Conservation (phyloP, 164 flowering plant genomes). For the Platanus orientalis region DNA sequence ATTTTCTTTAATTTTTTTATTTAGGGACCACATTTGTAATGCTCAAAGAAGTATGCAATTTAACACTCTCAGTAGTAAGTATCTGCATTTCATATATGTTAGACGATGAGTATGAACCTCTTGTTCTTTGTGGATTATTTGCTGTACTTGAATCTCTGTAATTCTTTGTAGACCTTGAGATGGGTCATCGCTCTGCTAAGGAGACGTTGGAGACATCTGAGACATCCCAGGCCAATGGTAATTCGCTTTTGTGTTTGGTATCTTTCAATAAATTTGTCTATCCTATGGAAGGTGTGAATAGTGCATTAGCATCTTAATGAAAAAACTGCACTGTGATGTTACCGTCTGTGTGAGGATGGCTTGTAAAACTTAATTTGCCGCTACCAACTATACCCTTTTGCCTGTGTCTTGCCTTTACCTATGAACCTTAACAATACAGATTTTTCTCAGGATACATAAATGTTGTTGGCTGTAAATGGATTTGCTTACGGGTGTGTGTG, state of each 20-base stretch:
- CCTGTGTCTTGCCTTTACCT: too few species aligned
- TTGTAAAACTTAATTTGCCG: too few species aligned
- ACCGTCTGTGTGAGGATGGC: too few species aligned
- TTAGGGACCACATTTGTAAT: slow-evolving; percentile 34
- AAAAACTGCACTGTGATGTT: too few species aligned
- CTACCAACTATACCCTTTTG: too few species aligned
- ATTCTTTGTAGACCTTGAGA: slow-evolving; percentile 24
- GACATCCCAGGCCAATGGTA: slow-evolving; percentile 31
- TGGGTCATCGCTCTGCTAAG: slow-evolving; percentile 20
- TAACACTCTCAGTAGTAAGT: slow-evolving; percentile 26
- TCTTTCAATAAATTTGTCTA: too few species aligned
- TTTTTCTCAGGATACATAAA: too few species aligned
- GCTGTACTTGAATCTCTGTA: slow-evolving; percentile 2
- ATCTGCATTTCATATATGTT: neutral
- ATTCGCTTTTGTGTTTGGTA: neutral
- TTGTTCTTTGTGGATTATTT: neutral
- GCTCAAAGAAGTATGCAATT: slow-evolving; percentile 27
- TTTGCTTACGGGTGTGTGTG: too few species aligned
- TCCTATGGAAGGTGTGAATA: too few species aligned
- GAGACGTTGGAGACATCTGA: slow-evolving; percentile 25
- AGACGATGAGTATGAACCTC: neutral
- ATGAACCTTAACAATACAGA: too few species aligned
- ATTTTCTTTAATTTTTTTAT: neutral
- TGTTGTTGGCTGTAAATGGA: too few species aligned
- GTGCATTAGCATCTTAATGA: too few species aligned